Conservation (phyloP, 345 rosid species). For the Hibiscus syriacus region DNA sequence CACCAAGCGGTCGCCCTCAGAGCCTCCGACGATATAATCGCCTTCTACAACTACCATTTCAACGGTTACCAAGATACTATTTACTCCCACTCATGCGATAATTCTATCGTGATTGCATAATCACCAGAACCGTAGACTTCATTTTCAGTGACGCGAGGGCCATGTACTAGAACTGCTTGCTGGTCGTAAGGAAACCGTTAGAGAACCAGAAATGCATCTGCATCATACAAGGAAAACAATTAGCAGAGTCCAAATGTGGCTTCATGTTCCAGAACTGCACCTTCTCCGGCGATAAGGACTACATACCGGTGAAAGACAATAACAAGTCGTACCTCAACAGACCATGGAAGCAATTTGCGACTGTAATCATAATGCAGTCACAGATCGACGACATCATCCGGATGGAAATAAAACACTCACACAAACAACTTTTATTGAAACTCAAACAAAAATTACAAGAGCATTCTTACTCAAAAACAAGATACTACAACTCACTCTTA, state of each 20-base stretch:
- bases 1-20: slow-evolving; percentile 70
- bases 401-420: too few species aligned
- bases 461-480: too few species aligned
- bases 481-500: too few species aligned
- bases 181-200: slow-evolving; percentile 29
- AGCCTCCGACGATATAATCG: slow-evolving; percentile 36
- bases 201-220: slow-evolving; percentile 40
- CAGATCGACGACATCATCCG: background rate
- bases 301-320: background rate
- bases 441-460: too few species aligned
- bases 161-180: slow-evolving; percentile 28
- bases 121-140: slow-evolving; percentile 64
- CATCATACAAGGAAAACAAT: slow-evolving; percentile 48
- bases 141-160: slow-evolving; percentile 52
- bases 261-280: background rate
- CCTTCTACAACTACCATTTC: slow-evolving; percentile 48
- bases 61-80: slow-evolving; percentile 70
- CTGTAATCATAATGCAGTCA: background rate
- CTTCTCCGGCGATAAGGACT: background rate
- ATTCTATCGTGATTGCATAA: slow-evolving; percentile 63
- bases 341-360: background rate
- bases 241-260: too few species aligned
- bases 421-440: too few species aligned
- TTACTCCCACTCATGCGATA: slow-evolving; percentile 56
- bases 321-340: background rate